phyloP scores from a whole-genome alignment of 225 moss, liverwort and hornwort genomes.

The Straminergon stramineum region DNA sequence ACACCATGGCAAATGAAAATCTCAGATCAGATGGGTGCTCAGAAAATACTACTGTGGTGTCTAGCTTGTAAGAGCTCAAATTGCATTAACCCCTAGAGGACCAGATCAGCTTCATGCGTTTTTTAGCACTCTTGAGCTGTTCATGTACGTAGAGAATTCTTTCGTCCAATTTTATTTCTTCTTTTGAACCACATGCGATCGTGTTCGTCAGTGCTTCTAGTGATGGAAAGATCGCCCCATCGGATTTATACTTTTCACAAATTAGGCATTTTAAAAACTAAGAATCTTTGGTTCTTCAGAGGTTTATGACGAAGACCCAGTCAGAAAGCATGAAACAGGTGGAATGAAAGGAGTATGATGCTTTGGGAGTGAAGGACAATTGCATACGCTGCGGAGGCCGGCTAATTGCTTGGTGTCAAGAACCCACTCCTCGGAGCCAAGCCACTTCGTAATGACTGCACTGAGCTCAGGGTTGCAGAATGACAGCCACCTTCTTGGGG shows the following conservation, averaged over 20 bases:
- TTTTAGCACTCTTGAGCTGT: neutral
- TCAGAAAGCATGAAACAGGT: neutral
- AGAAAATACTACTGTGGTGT: neutral
- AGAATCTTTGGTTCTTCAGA: neutral
- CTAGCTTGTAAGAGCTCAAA: neutral
- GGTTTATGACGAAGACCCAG: neutral
- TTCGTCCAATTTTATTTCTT: neutral
- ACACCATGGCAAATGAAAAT: neutral
- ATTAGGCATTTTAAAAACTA: neutral
- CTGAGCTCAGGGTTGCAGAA: constrained; percentile 96
- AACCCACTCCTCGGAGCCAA: constrained; percentile 89
- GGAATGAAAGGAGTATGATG: neutral
- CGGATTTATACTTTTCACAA: neutral
- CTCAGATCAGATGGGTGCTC: neutral
- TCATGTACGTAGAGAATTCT: neutral
- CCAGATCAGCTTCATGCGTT: neutral
- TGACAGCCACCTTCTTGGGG: constrained; percentile 87
- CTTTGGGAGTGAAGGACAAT: neutral
- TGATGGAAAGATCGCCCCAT: neutral
- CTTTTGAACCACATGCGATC: neutral
- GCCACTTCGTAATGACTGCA: constrained; percentile 86
- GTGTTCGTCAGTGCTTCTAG: neutral
- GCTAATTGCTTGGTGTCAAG: constrained; percentile 68
- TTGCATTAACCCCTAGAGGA: neutral
- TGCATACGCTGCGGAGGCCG: constrained; percentile 58